Evolutionary conservation across 441 rosid genomes (phyloP), one percentile per base, ranked within the genome.

Genomic region (Omphalea diandra): DNA sequence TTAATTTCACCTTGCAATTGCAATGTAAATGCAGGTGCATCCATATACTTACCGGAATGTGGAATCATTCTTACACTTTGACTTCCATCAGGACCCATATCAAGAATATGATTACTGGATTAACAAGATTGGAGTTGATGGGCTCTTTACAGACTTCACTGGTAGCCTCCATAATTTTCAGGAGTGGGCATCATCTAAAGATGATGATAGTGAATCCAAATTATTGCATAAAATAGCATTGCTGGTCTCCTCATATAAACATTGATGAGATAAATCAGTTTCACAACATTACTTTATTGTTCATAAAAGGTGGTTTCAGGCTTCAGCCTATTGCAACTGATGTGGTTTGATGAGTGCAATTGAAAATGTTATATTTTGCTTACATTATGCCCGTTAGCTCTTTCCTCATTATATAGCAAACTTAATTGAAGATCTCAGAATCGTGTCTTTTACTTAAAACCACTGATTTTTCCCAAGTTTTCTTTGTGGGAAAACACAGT

Each of bases 111-210:
- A 82, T 61, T 93, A 77, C 71, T 95, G 99, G 99, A 72, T 92
- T 68, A 85, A 86, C 77, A 82, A 81, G 77, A 83, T 95, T 0
- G 93, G 96, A 66, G 90, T 92, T 0, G 99, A 95, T 74, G 98
- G 99, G 41, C 87, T 90, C 70, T 93, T 95, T 73, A 95, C 99
- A 29, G 99, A 95, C 77, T 95, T 93, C 82, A 81, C 99, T 0
- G 95, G 96, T 54, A 93, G 96, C 77, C 86, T 93, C 29, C 95
- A 88, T 56, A 77, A 79, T 24, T 90, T 38, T 67, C 95, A 87
- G 79, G 91, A 93, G 67, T 77, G 77, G 91, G 67, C 79, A 36
- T 74, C 88, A 11, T 31, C 79, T 4, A 31, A 46, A 41, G 76
- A 70, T 15, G 71, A 57, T 52, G 55, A 44, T 1, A 69, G 22